Evolutionary conservation across 2,329 filamentous ascomycete species (phyloP).

Genomic region (Nemania sp.): DNA sequence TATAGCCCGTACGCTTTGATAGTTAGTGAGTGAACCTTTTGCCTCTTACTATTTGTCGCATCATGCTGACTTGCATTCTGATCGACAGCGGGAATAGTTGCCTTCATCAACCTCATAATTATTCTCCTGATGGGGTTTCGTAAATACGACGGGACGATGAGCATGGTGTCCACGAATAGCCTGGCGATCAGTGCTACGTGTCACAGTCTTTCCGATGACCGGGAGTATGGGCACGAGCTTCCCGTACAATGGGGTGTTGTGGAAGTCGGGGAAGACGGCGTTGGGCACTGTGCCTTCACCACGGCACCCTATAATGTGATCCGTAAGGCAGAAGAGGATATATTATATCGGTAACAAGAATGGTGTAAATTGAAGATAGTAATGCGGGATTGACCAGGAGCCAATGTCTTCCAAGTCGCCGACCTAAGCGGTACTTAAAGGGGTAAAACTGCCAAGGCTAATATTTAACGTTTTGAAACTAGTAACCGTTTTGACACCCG

Average conservation of each 20-base stretch:
- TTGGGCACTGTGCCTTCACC: constrained; percentile 32
- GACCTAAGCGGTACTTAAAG: too few species aligned
- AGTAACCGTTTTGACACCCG: too few species aligned
- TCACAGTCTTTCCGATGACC: constrained; percentile 31
- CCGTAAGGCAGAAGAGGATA: constrained; percentile 13
- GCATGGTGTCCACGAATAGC: constrained; percentile 39
- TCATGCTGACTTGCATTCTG: neutral
- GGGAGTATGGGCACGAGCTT: constrained; percentile 29
- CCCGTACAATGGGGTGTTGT: constrained; percentile 37
- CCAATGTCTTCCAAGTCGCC: too few species aligned
- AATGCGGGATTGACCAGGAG: too few species aligned
- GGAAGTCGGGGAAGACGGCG: constrained; percentile 22
- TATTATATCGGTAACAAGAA: constrained; percentile 11
- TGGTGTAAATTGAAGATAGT: too few species aligned
- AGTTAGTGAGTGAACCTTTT: constrained; percentile 19
- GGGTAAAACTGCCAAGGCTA: too few species aligned
- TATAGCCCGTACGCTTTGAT: constrained; percentile 39
- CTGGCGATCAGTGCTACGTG: constrained; percentile 39
- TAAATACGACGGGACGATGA: constrained; percentile 39
- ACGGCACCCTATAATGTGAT: constrained; percentile 24
- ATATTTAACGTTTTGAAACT: too few species aligned
- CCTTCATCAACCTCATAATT: constrained; percentile 13
- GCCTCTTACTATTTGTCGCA: neutral
- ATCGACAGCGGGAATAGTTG: constrained; percentile 22
- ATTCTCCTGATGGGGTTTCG: constrained; percentile 32